Evolutionary conservation across 2,329 filamentous ascomycete genomes (phyloP).

Genomic region (Aspergillus ibericus): DNA sequence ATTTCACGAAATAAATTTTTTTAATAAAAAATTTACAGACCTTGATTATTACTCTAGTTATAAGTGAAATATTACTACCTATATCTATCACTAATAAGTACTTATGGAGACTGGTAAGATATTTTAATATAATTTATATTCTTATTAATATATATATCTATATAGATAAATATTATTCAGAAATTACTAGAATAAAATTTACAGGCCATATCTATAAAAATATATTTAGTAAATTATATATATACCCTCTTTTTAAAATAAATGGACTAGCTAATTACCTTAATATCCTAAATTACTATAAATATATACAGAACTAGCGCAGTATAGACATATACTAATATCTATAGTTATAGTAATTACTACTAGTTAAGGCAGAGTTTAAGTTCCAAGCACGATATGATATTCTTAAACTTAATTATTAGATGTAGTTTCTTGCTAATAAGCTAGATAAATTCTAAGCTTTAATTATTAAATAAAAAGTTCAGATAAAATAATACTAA

Average conservation of each 20-base stretch:
- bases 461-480: neutral
- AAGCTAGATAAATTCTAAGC: neutral
- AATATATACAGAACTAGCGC: constrained; percentile 20
- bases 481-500: neutral
- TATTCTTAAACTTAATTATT: neutral
- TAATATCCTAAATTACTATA: constrained; percentile 11
- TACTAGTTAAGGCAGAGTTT: constrained; percentile 18
- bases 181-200: constrained; percentile 11
- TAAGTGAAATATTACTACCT: constrained; percentile 13
- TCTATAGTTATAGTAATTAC: constrained; percentile 12
- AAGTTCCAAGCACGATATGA: constrained; percentile 12
- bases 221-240: constrained; percentile 10
- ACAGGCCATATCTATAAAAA: neutral
- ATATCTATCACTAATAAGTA: constrained; percentile 14
- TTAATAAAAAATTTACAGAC: constrained; percentile 14
- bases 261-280: constrained; percentile 17
- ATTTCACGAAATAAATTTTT: constrained; percentile 11
- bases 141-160: neutral
- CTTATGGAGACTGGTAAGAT: constrained; percentile 14
- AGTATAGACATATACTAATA: constrained; percentile 18
- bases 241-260: constrained; percentile 15
- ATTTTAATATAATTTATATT: neutral
- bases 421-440: neutral
- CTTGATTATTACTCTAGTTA: constrained; percentile 15
- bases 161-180: constrained; percentile 9